Evolutionary conservation across 495 filamentous ascomycete species (phyloP), one percentile per base, ranked within the genome.

Genomic region (Penicillium herquei): DNA sequence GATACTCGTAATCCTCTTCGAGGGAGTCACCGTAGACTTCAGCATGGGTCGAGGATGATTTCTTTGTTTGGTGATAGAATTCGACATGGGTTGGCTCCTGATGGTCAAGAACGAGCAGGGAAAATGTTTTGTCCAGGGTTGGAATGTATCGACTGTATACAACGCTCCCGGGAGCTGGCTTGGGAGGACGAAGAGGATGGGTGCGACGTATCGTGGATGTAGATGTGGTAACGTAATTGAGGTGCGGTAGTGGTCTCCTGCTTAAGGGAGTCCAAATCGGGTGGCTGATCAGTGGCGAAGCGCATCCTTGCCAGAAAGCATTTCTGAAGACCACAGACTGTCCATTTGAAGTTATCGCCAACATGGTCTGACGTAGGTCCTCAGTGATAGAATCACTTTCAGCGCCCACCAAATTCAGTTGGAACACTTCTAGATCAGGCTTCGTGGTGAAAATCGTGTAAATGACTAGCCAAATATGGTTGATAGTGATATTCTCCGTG

Each of bases 121-220:
- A 49, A 49, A 49, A 49, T 13, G 21, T n/a, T 39, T 49, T 49
- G 11, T 49, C 32, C 34, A 49, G 21, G 16, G 10, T 35, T 18
- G 46, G 46, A 6, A 49, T 49, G 46, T 49, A 49, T 39, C 46
- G 46, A 39, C 46, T 49, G 32, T 49, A 49, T 8, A 18, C 46
- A 18, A 37, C 13, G 8, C 32, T 35, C 10, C 46, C 46, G 11
- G 33, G 21, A 35, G 46, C 1, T 17, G 46, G 13, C 7, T 39
- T 49, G 11, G 46, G 46, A 37, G 46, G 31, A 11, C 46, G 46
- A 9, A 49, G 46, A 35, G 46, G 46, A 14, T 49, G 46, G 12
- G 32, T 49, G 34, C 46, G 34, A 21, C 31, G 34, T 39, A 13
- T 39, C 9, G n/a, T 49, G 13, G 46, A 1, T 12, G 46, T 49